Conservation (phyloP, 768 basidiomycete species). For the Calocera cornea region DNA sequence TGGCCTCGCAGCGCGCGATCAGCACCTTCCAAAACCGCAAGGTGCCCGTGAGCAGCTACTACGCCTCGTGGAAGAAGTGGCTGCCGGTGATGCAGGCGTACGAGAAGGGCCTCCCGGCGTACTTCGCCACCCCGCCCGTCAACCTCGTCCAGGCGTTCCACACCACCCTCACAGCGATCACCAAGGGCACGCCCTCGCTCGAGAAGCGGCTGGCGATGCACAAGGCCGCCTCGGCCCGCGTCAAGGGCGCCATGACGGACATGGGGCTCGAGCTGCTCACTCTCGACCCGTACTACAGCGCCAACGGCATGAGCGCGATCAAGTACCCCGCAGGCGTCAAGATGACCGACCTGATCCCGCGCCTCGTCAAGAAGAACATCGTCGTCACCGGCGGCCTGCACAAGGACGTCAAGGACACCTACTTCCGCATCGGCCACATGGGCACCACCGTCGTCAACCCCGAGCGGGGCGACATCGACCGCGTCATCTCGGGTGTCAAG, state of each 20-base stretch:
- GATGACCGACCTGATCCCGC: slow-evolving; percentile 63
- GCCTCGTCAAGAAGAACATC: slow-evolving; percentile 54
- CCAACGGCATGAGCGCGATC: slow-evolving; percentile 93
- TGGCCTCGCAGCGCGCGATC: slow-evolving; percentile 69
- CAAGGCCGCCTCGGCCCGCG: slow-evolving; percentile 45
- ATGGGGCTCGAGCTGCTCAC: slow-evolving; percentile 70
- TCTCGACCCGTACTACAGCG: slow-evolving; percentile 43
- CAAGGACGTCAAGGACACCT: slow-evolving; percentile 69
- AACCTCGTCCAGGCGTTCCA: slow-evolving; percentile 89
- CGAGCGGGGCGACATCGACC: slow-evolving; percentile 61
- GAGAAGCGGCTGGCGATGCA: slow-evolving; percentile 69
- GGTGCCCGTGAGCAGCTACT: slow-evolving; percentile 61
- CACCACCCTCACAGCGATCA: slow-evolving; percentile 64
- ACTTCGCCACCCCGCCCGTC: slow-evolving; percentile 78
- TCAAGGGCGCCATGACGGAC: slow-evolving; percentile 51
- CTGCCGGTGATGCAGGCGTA: slow-evolving; percentile 90
- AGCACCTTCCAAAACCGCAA: slow-evolving; percentile 51
- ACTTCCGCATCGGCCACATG: slow-evolving; percentile 95
- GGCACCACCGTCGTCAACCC: slow-evolving; percentile 66
- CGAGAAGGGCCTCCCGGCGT: slow-evolving; percentile 63
- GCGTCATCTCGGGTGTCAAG: slow-evolving; percentile 49
- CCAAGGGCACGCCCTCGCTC: slow-evolving; percentile 45
- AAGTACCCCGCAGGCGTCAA: slow-evolving; percentile 55
- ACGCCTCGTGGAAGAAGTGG: slow-evolving; percentile 89
- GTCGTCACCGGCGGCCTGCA: slow-evolving; percentile 84